phyloP scores from a whole-genome alignment of 176 grass and related monocot species.

The Oryza brachyantha region DNA sequence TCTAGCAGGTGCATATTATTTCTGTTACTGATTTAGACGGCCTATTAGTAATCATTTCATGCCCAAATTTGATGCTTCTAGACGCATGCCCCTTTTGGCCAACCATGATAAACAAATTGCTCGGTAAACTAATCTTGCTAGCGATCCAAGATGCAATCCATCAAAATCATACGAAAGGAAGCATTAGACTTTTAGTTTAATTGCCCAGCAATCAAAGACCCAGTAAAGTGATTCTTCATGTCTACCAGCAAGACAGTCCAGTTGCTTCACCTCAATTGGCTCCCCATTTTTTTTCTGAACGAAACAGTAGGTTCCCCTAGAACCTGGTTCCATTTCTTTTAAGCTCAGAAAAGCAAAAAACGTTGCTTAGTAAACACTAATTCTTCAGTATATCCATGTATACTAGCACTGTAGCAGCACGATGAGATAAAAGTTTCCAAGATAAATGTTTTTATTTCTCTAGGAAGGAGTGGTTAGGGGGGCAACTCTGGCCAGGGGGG shows the following conservation, averaged over 20 bases:
- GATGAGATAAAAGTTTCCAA: not conserved
- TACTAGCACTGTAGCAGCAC: conserved; percentile 7
- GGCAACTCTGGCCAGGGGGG: conserved; percentile 15
- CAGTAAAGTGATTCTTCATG: conserved; percentile 51
- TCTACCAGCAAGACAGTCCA: conserved; percentile 37
- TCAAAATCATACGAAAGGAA: conserved; percentile 43
- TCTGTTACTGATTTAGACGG: conserved; percentile 19
- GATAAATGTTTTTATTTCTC: conserved; percentile 3
- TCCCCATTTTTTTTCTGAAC: not conserved
- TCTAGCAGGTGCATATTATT: conserved; percentile 5
- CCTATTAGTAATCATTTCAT: conserved; percentile 18
- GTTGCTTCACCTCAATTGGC: conserved; percentile 33
- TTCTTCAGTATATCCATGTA: not conserved
- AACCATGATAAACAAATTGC: conserved; percentile 24
- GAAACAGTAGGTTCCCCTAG: conserved; percentile 17
- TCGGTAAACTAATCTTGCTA: conserved; percentile 7
- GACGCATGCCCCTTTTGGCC: conserved; percentile 28
- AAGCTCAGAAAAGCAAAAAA: conserved; percentile 28
- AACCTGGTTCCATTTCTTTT: conserved; percentile 42
- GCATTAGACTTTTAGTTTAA: conserved; percentile 32
- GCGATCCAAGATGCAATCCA: conserved; percentile 15
- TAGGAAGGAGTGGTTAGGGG: conserved; percentile 7
- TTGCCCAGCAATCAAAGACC: conserved; percentile 26
- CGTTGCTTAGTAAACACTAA: conserved; percentile 3
- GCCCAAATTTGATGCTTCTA: conserved; percentile 36